Conservation (phyloP, 1,284 basidiomycete species). For the Cryptococcus sp. region DNA sequence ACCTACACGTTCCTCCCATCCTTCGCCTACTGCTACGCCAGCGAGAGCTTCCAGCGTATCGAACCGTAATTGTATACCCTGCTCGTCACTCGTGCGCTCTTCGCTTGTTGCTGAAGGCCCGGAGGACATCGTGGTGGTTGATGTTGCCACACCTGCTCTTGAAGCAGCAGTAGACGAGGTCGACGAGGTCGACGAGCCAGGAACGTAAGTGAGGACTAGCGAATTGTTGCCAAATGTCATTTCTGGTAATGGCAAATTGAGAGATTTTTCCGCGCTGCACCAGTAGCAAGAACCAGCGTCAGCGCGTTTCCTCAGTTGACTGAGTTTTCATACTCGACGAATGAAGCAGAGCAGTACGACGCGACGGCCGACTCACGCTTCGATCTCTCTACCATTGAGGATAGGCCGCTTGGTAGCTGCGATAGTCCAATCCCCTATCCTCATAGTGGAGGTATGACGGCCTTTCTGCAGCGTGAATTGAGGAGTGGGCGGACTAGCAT, state of each 20-base stretch:
- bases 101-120: neutral
- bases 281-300: neutral
- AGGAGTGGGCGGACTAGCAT: slow-evolving; percentile 8
- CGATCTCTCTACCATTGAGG: slow-evolving; percentile 57
- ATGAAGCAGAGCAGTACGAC: neutral
- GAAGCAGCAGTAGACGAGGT: slow-evolving; percentile 7
- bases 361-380: slow-evolving; percentile 46
- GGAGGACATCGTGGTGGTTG: neutral
- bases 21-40: slow-evolving; percentile 72
- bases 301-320: too few relatives aligned
- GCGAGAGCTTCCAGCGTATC: slow-evolving; percentile 69
- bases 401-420: slow-evolving; percentile 53
- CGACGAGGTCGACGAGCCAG: slow-evolving; percentile 12
- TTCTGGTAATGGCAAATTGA: slow-evolving; percentile 85
- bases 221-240: slow-evolving; percentile 94
- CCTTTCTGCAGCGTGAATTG: neutral
- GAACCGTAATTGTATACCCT: slow-evolving; percentile 70
- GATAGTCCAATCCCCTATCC: slow-evolving; percentile 52
- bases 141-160: neutral
- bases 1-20: slow-evolving; percentile 68
- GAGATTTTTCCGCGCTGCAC: slow-evolving; percentile 66
- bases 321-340: too few relatives aligned
- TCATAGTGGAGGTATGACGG: slow-evolving; percentile 36
- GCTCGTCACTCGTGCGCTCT: slow-evolving; percentile 58
- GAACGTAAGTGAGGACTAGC: slow-evolving; percentile 61